A percentile compares a stretch with the other conserved stretches of the same genome.
Evolutionary conservation across 768 basidiomycete species (phyloP).

Genomic region (Panellus pusillus): DNA sequence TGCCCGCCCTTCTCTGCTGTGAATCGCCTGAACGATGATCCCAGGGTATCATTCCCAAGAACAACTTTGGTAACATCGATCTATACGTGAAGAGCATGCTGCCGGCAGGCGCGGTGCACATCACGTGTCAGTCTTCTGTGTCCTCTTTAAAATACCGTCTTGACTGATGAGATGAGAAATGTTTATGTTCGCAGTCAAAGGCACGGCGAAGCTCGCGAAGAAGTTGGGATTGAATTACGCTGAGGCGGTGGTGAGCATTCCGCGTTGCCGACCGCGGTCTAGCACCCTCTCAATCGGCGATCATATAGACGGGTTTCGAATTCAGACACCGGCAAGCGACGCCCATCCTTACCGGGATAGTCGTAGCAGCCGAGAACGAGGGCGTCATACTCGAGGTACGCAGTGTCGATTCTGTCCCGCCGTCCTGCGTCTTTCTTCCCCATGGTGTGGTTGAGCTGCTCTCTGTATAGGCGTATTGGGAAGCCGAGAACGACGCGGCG

Average conservation of each 20-base stretch:
- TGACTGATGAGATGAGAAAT: constrained; percentile 15
- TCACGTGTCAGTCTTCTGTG: constrained; percentile 74
- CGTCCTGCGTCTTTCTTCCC: constrained; percentile 5
- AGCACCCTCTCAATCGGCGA: not conserved
- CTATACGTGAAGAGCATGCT: constrained; percentile 95
- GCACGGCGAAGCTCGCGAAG: constrained; percentile 84
- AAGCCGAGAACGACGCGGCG: constrained; percentile 73
- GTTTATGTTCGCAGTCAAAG: constrained; percentile 58
- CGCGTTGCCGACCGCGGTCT: not conserved
- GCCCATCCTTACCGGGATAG: constrained; percentile 83
- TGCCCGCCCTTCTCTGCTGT: constrained; percentile 7
- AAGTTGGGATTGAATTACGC: constrained; percentile 87
- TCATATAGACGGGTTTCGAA: constrained; percentile 86
- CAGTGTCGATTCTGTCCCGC: constrained; percentile 22
- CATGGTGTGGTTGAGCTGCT: constrained; percentile 1
- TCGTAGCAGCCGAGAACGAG: constrained; percentile 83
- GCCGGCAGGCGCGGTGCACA: constrained; percentile 79
- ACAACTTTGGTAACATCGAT: constrained; percentile 96
- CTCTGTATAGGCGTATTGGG: constrained; percentile 73
- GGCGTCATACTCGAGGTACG: constrained; percentile 70
- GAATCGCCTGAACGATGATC: constrained; percentile 2
- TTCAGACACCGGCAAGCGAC: constrained; percentile 90
- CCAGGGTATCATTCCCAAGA: constrained; percentile 92
- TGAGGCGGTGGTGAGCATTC: constrained; percentile 80
- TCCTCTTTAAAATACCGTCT: not conserved